Conservation (phyloP, 1,284 basidiomycete species). For the Cutaneotrichosporon arboriforme region DNA sequence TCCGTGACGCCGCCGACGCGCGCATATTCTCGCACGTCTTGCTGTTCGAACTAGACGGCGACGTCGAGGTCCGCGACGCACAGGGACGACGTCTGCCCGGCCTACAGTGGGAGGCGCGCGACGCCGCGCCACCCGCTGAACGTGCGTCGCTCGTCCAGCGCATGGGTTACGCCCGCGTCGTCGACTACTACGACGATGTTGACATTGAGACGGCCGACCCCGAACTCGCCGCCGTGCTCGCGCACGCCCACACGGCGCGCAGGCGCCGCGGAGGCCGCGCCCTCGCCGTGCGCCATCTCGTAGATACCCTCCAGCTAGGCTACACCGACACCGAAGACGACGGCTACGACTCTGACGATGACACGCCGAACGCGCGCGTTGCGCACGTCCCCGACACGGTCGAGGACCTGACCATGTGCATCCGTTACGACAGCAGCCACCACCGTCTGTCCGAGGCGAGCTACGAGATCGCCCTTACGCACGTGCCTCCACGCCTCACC, state of each 20-base stretch:
- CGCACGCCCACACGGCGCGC: background rate
- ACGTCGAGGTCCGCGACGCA: slow-evolving; percentile 5
- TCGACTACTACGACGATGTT: slow-evolving; percentile 8
- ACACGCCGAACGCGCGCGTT: background rate
- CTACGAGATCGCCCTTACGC: background rate
- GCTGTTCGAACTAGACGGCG: background rate
- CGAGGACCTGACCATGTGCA: background rate
- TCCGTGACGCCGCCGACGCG: slow-evolving; percentile 4
- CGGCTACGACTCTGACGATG: slow-evolving; percentile 2
- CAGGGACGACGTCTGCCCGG: slow-evolving; percentile 4
- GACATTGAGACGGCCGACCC: slow-evolving; percentile 3
- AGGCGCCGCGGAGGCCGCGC: background rate
- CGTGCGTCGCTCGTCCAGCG: background rate
- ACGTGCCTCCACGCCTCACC: background rate
- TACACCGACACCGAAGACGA: background rate
- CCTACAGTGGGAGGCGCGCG: background rate
- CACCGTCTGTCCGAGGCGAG: background rate
- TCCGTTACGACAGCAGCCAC: background rate
- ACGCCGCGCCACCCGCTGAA: background rate
- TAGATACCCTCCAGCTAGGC: slow-evolving; percentile 5
- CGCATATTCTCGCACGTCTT: slow-evolving; percentile 1
- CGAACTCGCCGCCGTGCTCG: background rate
- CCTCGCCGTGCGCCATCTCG: background rate
- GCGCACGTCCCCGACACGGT: background rate
- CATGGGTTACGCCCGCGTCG: background rate